Conservation (phyloP, 805 yeast genomes). For the Schizosaccharomyces lindneri region DNA sequence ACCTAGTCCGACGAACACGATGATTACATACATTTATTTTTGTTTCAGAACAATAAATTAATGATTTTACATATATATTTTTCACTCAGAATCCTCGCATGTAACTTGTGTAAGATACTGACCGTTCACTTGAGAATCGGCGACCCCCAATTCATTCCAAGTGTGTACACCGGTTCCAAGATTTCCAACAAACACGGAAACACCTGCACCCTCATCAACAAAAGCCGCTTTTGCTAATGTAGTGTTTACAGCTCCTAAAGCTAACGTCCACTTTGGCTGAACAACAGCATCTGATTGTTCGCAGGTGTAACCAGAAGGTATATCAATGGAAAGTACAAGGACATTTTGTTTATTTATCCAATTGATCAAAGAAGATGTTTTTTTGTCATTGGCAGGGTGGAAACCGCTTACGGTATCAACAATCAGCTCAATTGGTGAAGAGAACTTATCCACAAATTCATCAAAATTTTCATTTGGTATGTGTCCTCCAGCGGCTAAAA, state of each 20-base stretch:
- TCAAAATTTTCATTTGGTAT: neutral
- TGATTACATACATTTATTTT: neutral
- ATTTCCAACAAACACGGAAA: neutral
- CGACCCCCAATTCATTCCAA: neutral
- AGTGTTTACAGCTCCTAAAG: neutral
- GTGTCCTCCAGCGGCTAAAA: neutral
- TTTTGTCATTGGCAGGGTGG: neutral
- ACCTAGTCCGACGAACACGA: neutral
- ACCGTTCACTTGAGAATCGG: neutral
- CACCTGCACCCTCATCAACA: neutral
- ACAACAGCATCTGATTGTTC: neutral
- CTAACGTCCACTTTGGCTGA: neutral
- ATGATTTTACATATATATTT: neutral
- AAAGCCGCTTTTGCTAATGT: neutral
- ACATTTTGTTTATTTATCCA: neutral
- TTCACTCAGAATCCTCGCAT: neutral
- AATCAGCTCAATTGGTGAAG: neutral
- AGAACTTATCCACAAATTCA: neutral
- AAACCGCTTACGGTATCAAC: neutral
- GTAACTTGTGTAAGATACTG: neutral
- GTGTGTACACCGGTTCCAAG: neutral
- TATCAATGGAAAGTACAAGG: neutral
- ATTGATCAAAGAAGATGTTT: neutral
- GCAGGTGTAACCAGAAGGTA: neutral
- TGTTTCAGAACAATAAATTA: neutral